Percentiles rank a stretch among this genome's conserved stretches.
Conservation (phyloP, 345 rosid genomes). For the Eucalyptus paniculata region DNA sequence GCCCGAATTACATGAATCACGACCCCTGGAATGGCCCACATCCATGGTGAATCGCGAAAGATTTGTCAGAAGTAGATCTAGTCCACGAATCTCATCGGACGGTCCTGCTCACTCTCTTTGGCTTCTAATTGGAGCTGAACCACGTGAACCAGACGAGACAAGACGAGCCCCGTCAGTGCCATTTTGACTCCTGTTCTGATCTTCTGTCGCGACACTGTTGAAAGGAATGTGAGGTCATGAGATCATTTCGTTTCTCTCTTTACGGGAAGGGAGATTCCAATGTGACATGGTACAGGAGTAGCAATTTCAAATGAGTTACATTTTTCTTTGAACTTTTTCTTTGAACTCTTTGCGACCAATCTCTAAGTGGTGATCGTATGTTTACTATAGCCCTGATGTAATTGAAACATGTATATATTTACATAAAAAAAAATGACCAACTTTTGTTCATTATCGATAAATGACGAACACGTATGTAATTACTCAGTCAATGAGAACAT, state of each 20-base stretch:
- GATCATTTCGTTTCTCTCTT: neutral
- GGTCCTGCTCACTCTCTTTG: neutral
- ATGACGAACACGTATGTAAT: neutral
- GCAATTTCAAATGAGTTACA: neutral
- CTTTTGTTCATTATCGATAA: neutral
- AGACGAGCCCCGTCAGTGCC: neutral
- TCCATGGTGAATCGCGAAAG: neutral
- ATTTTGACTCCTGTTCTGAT: neutral
- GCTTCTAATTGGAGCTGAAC: neutral
- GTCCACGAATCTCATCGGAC: neutral
- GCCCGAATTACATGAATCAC: neutral
- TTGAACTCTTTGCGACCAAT: neutral
- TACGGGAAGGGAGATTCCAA: neutral
- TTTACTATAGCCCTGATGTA: neutral
- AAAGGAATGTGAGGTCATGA: neutral
- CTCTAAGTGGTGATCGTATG: neutral
- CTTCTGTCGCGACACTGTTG: neutral
- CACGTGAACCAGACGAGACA: neutral
- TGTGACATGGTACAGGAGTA: neutral
- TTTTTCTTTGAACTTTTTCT: neutral
- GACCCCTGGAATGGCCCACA: neutral
- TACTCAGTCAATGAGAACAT: neutral
- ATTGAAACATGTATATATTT: neutral
- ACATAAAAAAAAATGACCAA: neutral
- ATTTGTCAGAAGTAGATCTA: neutral